phyloP scores from a whole-genome alignment of 257 asterid species.

The Ilex asprella region DNA sequence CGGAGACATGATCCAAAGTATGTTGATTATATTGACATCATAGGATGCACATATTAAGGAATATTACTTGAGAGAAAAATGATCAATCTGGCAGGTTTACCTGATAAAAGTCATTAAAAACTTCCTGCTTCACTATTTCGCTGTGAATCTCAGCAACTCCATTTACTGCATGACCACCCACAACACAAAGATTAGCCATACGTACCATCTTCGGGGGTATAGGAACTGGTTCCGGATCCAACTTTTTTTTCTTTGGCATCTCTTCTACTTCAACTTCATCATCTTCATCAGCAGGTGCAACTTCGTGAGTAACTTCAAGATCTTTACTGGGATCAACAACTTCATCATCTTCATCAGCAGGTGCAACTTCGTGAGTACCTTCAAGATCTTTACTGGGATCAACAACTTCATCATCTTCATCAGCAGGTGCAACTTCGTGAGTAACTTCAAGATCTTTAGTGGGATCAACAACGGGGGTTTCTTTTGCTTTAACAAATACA shows the following conservation, averaged over 20 bases:
- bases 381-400: conserved; percentile 15
- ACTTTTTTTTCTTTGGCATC: conserved; percentile 22
- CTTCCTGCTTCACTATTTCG: conserved; percentile 72
- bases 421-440: conserved; percentile 21
- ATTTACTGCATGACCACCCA: conserved; percentile 83
- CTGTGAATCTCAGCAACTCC: conserved; percentile 92
- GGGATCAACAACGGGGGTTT: conserved; percentile 11
- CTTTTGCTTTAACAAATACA: conserved; percentile 33
- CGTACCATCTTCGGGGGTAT: conserved; percentile 58
- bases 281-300: conserved; percentile 22
- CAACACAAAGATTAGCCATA: conserved; percentile 86
- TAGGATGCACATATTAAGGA: neutral
- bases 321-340: conserved; percentile 4
- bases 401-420: conserved; percentile 9
- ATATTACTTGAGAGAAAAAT: neutral
- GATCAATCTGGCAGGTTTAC: conserved; percentile 24
- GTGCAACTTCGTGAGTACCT: conserved; percentile 15
- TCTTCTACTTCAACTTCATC: conserved; percentile 33
- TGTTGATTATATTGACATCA: conserved; percentile 3
- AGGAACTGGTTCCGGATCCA: conserved; percentile 28
- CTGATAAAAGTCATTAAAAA: conserved; percentile 71
- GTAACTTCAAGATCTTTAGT: neutral
- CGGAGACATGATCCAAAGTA: neutral
- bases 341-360: conserved; percentile 11
- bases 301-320: conserved; percentile 12